These are phyloP conservation scores for Hermanozyma aechmeae DNA, from an alignment of 805 yeast species.

Conservation along the genomic window DNA sequence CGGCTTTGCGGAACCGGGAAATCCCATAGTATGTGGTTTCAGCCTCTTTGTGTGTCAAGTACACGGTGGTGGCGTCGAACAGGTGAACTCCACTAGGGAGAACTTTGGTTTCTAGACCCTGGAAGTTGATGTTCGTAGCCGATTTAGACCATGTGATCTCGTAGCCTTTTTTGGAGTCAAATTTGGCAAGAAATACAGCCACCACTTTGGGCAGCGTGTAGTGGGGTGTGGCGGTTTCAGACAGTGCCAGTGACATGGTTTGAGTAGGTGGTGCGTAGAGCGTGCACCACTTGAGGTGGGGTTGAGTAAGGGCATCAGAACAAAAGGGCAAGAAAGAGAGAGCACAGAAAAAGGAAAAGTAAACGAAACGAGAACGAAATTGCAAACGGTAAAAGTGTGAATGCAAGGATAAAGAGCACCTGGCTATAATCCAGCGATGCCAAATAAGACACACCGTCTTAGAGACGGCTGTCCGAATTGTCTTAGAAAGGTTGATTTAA, in stretches of 20 bases:
- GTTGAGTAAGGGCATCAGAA: constrained; percentile 76
- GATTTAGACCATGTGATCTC: constrained; percentile 26
- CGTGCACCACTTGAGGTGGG: constrained; percentile 95
- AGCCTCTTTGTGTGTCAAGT: constrained; percentile 18
- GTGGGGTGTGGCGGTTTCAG: constrained; percentile 1
- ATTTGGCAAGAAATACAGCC: constrained; percentile 25
- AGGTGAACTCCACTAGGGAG: constrained; percentile 36
- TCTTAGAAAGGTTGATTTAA: too few relatives aligned
- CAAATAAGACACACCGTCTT: too few relatives aligned
- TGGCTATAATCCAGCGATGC: too few relatives aligned
- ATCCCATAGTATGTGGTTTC: constrained; percentile 24
- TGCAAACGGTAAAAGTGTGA: too few relatives aligned
- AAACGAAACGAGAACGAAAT: too few relatives aligned
- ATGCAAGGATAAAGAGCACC: too few relatives aligned
- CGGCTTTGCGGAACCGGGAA: constrained; percentile 21
- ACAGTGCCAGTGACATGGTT: constrained; percentile 1
- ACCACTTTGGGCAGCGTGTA: constrained; percentile 16
- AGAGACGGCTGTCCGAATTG: too few relatives aligned
- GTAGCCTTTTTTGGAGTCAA: constrained; percentile 28
- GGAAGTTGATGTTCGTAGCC: constrained; percentile 10
- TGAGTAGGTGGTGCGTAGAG: too few relatives aligned
- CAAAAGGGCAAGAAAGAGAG: too few relatives aligned
- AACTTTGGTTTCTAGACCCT: constrained; percentile 29
- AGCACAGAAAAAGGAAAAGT: too few relatives aligned
- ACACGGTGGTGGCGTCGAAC: constrained; percentile 16